A percentile compares a stretch with the other conserved stretches of the same genome.
phyloP scores from a whole-genome alignment of 73 alveolate species.

The Stentor coeruleus region DNA sequence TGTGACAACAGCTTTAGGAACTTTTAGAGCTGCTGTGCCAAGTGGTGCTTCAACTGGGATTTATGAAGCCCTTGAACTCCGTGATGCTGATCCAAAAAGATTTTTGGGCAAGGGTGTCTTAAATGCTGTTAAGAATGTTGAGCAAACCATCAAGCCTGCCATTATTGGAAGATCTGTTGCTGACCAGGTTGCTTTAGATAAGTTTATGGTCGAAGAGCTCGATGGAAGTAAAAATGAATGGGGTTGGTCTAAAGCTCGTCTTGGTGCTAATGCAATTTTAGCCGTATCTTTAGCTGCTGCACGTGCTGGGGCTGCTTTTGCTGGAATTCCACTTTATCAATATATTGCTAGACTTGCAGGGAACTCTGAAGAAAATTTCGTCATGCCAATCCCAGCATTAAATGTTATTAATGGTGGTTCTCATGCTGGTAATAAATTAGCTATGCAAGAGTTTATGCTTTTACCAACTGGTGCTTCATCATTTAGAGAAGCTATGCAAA shows the following conservation, averaged over 20 bases:
- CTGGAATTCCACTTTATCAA: constrained; percentile 78
- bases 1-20: constrained; percentile 61
- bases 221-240: constrained; percentile 94
- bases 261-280: constrained; percentile 91
- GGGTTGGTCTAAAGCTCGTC: constrained; percentile 91
- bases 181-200: constrained; percentile 75
- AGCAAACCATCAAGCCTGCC: constrained; percentile 66
- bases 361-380: constrained; percentile 73
- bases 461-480: constrained; percentile 87
- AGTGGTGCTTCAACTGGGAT: constrained; percentile 97
- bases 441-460: constrained; percentile 90
- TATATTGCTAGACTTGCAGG: constrained; percentile 79
- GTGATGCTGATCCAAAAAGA: constrained; percentile 64
- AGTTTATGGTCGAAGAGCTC: constrained; percentile 80
- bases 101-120: constrained; percentile 94
- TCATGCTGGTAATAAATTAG: constrained; percentile 93
- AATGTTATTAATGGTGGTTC: constrained; percentile 97
- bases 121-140: constrained; percentile 89
- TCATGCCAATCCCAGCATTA: constrained; percentile 95
- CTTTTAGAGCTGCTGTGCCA: constrained; percentile 94
- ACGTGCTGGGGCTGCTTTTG: constrained; percentile 90
- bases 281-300: constrained; percentile 95
- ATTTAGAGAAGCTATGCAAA: constrained; percentile 79
- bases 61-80: constrained; percentile 91
- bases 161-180: constrained; percentile 69